Percentiles rank a stretch among this genome's conserved stretches.
Conservation (phyloP, 305 asterid genomes). For the Fraxinus velutina region DNA sequence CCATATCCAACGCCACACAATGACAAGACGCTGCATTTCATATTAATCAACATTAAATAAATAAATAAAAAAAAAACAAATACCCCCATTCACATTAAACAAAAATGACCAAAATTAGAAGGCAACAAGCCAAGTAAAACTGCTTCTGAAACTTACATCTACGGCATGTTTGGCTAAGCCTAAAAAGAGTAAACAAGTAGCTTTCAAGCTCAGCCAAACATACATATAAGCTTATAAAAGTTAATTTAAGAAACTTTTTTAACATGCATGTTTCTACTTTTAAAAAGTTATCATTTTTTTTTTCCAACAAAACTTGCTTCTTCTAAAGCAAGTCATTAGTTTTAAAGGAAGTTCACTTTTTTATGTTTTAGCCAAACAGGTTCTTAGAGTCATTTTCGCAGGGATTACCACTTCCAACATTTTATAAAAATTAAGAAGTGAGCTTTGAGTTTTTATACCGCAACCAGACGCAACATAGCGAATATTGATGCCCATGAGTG, state of each 20-base stretch:
- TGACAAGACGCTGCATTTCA: constrained; percentile 74
- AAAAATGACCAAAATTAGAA: neutral
- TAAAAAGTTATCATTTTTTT: neutral
- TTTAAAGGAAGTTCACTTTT: neutral
- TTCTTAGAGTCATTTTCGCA: neutral
- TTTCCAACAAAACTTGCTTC: neutral
- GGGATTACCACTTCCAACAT: constrained; percentile 7
- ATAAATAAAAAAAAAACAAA: neutral
- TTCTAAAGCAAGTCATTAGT: neutral
- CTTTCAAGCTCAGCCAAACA: neutral
- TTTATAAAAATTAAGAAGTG: neutral
- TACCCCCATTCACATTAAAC: neutral
- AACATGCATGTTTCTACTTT: neutral
- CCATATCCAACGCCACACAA: constrained; percentile 87
- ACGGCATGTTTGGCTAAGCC: neutral
- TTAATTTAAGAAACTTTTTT: neutral
- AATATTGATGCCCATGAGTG: constrained; percentile 74
- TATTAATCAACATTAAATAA: constrained; percentile 2
- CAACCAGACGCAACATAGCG: constrained; percentile 85
- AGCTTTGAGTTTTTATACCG: constrained; percentile 38
- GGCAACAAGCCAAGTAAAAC: neutral
- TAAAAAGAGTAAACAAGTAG: neutral
- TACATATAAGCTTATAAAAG: neutral
- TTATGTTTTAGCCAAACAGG: neutral
- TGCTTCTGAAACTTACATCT: neutral